Evolutionary conservation across 768 basidiomycete genomes (phyloP).

Genomic region (Pluteus cervinus): DNA sequence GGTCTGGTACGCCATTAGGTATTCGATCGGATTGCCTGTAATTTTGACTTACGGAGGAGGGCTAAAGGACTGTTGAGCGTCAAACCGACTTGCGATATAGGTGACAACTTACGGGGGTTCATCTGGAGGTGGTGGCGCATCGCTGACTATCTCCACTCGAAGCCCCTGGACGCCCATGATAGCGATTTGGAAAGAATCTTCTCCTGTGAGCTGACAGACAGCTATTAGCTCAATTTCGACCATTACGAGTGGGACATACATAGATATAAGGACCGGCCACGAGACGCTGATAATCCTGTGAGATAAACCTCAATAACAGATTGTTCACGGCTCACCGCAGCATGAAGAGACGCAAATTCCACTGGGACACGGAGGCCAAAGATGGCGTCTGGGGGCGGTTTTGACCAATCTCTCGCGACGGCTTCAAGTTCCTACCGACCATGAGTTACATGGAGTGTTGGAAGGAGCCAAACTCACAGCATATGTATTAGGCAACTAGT

Average conservation of each 20-base stretch:
- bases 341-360: constrained; percentile 82
- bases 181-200: constrained; percentile 89
- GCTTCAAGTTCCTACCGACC: constrained; percentile 66
- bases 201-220: constrained; percentile 60
- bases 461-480: constrained; percentile 37
- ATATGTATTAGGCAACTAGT: constrained; percentile 64
- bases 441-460: constrained; percentile 6
- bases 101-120: constrained; percentile 65
- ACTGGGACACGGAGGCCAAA: constrained; percentile 78
- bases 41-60: constrained; percentile 38
- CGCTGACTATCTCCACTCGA: constrained; percentile 80
- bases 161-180: constrained; percentile 75
- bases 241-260: constrained; percentile 33
- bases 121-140: constrained; percentile 79
- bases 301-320: constrained; percentile 12
- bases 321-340: constrained; percentile 51
- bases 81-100: constrained; percentile 15
- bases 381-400: constrained; percentile 73
- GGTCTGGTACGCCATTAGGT: constrained; percentile 25
- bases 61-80: constrained; percentile 20
- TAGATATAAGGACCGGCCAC: constrained; percentile 83
- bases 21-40: constrained; percentile 4
- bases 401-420: constrained; percentile 79
- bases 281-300: constrained; percentile 46
- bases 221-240: constrained; percentile 8